Evolutionary conservation across 2,329 filamentous ascomycete genomes (phyloP).

Genomic region (Teratosphaeria gauchensis): DNA sequence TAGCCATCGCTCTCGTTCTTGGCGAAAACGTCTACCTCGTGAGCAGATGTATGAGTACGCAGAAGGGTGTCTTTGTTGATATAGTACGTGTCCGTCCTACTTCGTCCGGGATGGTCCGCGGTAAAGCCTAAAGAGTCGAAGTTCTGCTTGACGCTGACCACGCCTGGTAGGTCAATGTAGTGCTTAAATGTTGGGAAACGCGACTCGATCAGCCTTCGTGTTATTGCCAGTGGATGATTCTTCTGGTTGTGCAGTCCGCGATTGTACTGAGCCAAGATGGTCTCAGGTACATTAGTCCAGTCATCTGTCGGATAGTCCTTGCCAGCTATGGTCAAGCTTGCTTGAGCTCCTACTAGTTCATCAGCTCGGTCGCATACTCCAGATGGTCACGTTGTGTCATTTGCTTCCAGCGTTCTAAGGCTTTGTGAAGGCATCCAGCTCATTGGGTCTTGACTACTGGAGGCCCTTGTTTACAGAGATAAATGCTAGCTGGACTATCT

Average conservation of each 20-base stretch:
- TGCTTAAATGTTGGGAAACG: constrained; percentile 70
- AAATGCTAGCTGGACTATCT: no score
- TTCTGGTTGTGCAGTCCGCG: constrained; percentile 81
- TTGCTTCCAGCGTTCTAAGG: neutral
- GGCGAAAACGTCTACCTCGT: constrained; percentile 75
- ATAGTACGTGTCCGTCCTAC: constrained; percentile 89
- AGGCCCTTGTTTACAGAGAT: no score
- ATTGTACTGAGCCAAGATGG: constrained; percentile 63
- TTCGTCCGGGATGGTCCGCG: constrained; percentile 75
- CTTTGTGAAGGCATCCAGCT: neutral
- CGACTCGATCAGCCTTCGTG: constrained; percentile 83
- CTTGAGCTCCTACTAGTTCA: constrained; percentile 7
- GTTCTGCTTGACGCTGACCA: constrained; percentile 78
- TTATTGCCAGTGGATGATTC: constrained; percentile 84
- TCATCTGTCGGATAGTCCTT: constrained; percentile 57
- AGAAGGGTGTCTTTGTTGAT: constrained; percentile 75
- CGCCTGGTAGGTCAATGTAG: constrained; percentile 69
- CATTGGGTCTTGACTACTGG: neutral
- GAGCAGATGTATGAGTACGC: constrained; percentile 88
- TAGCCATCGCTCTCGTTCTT: constrained; percentile 66
- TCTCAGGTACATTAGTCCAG: constrained; percentile 76
- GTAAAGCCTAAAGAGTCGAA: constrained; percentile 97
- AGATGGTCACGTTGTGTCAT: neutral
- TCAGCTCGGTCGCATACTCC: neutral
- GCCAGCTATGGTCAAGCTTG: constrained; percentile 49